Percentiles rank a stretch among this genome's conserved stretches.
Evolutionary conservation across 129 eudicot genomes (phyloP).

Genomic region (Rutidosis leptorrhynchoides): DNA sequence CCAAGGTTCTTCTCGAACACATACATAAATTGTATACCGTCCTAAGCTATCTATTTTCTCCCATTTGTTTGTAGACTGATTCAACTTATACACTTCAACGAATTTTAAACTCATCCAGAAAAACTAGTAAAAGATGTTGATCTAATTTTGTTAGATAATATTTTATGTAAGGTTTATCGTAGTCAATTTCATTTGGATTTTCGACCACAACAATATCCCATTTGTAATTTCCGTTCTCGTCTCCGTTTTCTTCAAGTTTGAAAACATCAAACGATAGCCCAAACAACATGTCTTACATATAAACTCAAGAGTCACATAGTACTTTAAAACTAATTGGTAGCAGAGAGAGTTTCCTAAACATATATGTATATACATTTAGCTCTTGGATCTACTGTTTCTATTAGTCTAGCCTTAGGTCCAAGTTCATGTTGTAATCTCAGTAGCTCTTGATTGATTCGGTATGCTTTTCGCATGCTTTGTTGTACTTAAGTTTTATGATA

Average conservation of each 20-base stretch:
- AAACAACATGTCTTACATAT: no score
- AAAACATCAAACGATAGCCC: neutral
- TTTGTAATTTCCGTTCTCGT: neutral
- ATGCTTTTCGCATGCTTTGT: no score
- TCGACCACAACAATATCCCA: neutral
- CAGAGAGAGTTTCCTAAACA: no score
- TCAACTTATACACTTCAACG: conserved; percentile 23
- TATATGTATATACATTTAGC: no score
- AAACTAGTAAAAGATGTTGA: conserved; percentile 13
- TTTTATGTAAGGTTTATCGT: neutral
- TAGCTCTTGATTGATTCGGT: no score
- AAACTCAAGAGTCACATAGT: no score
- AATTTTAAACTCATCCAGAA: neutral
- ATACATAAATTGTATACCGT: neutral
- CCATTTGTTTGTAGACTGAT: conserved; percentile 15
- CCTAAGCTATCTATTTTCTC: conserved; percentile 19
- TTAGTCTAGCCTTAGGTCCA: no score
- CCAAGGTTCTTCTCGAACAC: no score
- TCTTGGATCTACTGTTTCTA: no score
- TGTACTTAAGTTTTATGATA: no score
- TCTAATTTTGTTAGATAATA: conserved; percentile 10
- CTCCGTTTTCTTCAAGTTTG: neutral
- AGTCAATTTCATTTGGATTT: neutral
- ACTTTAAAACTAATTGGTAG: no score
- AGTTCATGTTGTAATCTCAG: no score